Evolutionary conservation across 352 stramenopile genomes (phyloP).

Genomic region (Globisporangium spiculum): DNA sequence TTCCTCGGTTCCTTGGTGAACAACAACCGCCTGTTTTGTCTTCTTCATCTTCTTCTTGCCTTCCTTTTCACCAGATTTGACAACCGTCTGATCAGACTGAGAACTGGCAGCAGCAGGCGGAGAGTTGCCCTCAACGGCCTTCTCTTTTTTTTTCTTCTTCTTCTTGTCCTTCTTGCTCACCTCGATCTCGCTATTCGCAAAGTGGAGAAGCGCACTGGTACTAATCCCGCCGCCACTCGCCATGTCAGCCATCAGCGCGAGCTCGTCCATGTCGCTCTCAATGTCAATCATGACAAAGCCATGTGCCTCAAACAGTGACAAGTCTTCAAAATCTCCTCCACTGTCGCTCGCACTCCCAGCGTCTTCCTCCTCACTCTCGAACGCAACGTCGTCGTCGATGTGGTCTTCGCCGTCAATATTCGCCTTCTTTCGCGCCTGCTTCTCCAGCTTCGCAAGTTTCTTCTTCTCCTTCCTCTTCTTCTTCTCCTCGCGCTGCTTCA

Average conservation of each 20-base stretch:
- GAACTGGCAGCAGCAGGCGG: background rate
- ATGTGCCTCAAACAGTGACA: constrained; percentile 25
- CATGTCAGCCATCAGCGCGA: constrained; percentile 29
- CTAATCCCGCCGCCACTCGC: constrained; percentile 16
- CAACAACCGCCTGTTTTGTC: background rate
- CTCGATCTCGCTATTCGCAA: constrained; percentile 5
- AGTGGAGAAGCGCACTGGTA: background rate
- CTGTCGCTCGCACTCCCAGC: background rate
- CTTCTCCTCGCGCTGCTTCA: constrained; percentile 21
- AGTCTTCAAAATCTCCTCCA: background rate
- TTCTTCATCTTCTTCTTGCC: background rate
- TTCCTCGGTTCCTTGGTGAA: background rate
- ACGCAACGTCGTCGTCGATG: constrained; percentile 28
- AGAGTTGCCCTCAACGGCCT: background rate
- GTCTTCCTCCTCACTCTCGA: constrained; percentile 22
- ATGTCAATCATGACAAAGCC: constrained; percentile 44
- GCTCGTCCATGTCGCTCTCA: constrained; percentile 39
- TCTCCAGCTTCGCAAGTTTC: constrained; percentile 24
- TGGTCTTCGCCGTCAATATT: constrained; percentile 29
- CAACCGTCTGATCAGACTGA: background rate
- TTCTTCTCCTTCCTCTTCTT: constrained; percentile 17
- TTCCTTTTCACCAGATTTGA: background rate
- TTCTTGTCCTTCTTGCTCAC: constrained; percentile 23
- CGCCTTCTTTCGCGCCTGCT: constrained; percentile 26
- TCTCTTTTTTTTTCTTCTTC: constrained; percentile 23